These are phyloP conservation scores for Fusarium zealandicum DNA, from an alignment of 2,329 filamentous ascomycete genomes.

Conservation along the genomic window DNA sequence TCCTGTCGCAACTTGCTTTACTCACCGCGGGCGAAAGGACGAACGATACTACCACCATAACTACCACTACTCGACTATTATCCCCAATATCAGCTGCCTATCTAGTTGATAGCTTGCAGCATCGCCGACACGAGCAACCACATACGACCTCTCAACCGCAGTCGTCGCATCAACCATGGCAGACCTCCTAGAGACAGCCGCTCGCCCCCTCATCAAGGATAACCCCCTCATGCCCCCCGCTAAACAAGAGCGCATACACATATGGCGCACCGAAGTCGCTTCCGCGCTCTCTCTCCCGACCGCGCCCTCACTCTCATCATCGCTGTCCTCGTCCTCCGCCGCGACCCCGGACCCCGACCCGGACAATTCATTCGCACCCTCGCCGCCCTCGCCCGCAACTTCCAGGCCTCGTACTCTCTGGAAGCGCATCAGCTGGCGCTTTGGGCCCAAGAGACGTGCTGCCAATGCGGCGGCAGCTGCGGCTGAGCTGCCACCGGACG, in stretches of 20 bases:
- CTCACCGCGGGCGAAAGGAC: background rate
- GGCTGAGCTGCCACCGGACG: slow-evolving; percentile 31
- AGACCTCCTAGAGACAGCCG: slow-evolving; percentile 2
- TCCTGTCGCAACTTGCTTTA: background rate
- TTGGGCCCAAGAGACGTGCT: slow-evolving; percentile 34
- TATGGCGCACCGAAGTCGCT: slow-evolving; percentile 60
- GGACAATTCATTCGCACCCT: slow-evolving; percentile 20
- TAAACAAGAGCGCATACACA: slow-evolving; percentile 53
- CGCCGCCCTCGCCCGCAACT: slow-evolving; percentile 24
- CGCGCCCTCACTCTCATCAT: slow-evolving; percentile 43
- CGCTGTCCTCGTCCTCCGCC: slow-evolving; percentile 45
- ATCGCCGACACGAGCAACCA: background rate
- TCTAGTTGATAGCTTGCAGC: no score
- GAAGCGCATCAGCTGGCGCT: slow-evolving; percentile 41
- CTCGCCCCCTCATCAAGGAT: slow-evolving; percentile 6
- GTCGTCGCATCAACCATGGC: slow-evolving; percentile 16
- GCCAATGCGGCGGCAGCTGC: slow-evolving; percentile 30
- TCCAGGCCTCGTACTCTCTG: slow-evolving; percentile 34
- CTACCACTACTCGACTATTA: no score
- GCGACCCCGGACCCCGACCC: slow-evolving; percentile 26
- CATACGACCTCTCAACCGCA: background rate
- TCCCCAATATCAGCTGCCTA: no score
- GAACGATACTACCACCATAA: background rate
- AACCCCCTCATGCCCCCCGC: slow-evolving; percentile 44
- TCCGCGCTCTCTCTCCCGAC: slow-evolving; percentile 43